phyloP scores from a whole-genome alignment of 495 filamentous ascomycete species.

The Lasiosphaeriaceae sp. region DNA sequence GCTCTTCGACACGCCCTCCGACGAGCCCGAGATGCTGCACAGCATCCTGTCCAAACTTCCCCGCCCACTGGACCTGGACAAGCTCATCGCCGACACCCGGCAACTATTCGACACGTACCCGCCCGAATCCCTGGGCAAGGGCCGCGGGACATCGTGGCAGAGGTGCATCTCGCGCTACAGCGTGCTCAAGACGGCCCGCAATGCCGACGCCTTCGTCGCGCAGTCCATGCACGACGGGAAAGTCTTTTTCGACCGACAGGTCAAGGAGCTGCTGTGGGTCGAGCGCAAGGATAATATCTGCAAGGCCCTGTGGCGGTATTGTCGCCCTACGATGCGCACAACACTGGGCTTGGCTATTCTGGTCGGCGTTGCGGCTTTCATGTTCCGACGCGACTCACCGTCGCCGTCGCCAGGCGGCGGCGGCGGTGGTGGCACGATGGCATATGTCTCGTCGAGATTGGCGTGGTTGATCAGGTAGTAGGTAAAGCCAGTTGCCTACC shows the following conservation, averaged over 20 bases:
- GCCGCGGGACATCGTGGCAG: constrained; percentile 51
- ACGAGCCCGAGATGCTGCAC: constrained; percentile 94
- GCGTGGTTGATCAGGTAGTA: constrained; percentile 15
- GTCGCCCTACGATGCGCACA: constrained; percentile 45
- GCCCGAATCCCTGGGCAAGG: constrained; percentile 59
- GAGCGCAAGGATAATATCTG: constrained; percentile 55
- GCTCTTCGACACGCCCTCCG: constrained; percentile 71
- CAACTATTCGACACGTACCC: constrained; percentile 61
- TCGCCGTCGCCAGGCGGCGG: constrained; percentile 11
- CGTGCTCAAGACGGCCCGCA: constrained; percentile 77
- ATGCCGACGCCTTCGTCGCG: constrained; percentile 24
- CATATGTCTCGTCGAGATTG: constrained; percentile 15
- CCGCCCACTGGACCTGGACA: constrained; percentile 76
- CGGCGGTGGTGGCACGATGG: constrained; percentile 20
- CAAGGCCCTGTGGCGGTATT: constrained; percentile 54
- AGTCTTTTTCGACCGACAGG: constrained; percentile 63
- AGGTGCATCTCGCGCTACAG: constrained; percentile 63
- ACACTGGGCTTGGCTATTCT: constrained; percentile 59
- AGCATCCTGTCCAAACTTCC: constrained; percentile 85
- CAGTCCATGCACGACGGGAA: constrained; percentile 54
- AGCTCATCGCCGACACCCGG: constrained; percentile 61
- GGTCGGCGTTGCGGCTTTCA: constrained; percentile 51
- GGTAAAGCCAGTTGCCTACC: too few species aligned
- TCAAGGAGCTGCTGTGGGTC: constrained; percentile 58
- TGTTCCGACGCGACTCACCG: constrained; percentile 33